Evolutionary conservation across 2,329 filamentous ascomycete species (phyloP).

Genomic region (Colletotrichum coccodes): DNA sequence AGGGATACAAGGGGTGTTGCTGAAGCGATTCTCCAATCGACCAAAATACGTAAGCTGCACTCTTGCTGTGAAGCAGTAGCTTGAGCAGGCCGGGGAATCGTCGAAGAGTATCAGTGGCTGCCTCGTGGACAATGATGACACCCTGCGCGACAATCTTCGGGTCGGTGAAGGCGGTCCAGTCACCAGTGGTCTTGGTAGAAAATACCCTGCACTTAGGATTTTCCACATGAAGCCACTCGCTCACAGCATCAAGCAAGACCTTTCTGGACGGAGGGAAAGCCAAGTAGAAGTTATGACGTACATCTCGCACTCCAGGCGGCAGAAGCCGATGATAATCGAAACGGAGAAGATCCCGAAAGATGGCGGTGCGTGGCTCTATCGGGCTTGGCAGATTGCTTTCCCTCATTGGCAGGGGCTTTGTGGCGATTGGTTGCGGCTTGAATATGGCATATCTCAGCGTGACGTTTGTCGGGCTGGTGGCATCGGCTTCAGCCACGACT

Average conservation of each 20-base stretch:
- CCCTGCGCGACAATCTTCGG: slow-evolving; percentile 37
- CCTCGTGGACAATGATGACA: slow-evolving; percentile 58
- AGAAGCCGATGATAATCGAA: slow-evolving; percentile 45
- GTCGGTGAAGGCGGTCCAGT: slow-evolving; percentile 57
- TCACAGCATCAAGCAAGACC: slow-evolving; percentile 49
- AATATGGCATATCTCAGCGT: slow-evolving; percentile 52
- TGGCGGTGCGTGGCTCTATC: background rate
- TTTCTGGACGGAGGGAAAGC: slow-evolving; percentile 55
- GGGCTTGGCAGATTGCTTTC: background rate
- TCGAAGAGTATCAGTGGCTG: slow-evolving; percentile 47
- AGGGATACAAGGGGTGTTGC: slow-evolving; percentile 31
- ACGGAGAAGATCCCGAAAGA: slow-evolving; percentile 42
- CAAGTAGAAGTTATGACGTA: slow-evolving; percentile 55
- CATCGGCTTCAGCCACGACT: slow-evolving; percentile 32
- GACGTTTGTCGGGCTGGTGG: slow-evolving; percentile 17
- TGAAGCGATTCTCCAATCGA: slow-evolving; percentile 49
- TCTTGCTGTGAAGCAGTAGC: slow-evolving; percentile 43
- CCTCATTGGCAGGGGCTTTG: slow-evolving; percentile 7
- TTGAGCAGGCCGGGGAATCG: slow-evolving; percentile 49
- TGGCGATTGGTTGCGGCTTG: slow-evolving; percentile 35
- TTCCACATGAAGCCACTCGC: slow-evolving; percentile 54
- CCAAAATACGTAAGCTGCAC: slow-evolving; percentile 49
- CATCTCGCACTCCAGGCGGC: slow-evolving; percentile 26
- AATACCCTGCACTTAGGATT: slow-evolving; percentile 54
- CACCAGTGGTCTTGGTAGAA: slow-evolving; percentile 51